Evolutionary conservation across 306 rosid genomes (phyloP).

Genomic region (Hylodesmum podocarpum): DNA sequence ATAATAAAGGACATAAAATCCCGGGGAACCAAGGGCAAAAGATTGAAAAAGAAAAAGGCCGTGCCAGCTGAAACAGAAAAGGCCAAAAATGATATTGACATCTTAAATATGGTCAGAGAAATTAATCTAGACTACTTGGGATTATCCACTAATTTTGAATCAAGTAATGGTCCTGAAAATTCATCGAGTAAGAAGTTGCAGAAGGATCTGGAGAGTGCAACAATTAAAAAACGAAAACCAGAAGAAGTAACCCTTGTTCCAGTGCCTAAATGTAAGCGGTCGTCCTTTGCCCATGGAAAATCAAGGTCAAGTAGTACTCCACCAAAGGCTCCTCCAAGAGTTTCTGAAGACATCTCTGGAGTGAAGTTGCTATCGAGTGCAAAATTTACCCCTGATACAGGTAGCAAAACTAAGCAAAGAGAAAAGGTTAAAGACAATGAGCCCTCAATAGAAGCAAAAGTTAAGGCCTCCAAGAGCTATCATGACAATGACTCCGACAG

Average conservation of each 20-base stretch:
- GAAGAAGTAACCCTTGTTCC: slow-evolving; percentile 52
- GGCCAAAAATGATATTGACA: slow-evolving; percentile 69
- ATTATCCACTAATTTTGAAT: slow-evolving; percentile 57
- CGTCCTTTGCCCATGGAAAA: slow-evolving; percentile 50
- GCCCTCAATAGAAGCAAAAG: slow-evolving; percentile 48
- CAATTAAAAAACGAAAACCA: slow-evolving; percentile 59
- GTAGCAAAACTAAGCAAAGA: slow-evolving; percentile 40
- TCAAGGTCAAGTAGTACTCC: slow-evolving; percentile 48
- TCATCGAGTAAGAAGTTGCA: slow-evolving; percentile 49
- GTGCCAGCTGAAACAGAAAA: slow-evolving; percentile 48
- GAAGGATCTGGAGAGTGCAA: slow-evolving; percentile 38
- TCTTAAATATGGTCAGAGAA: slow-evolving; percentile 88
- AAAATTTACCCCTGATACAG: slow-evolving; percentile 37
- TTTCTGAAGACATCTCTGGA: slow-evolving; percentile 40
- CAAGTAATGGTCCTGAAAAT: slow-evolving; percentile 78
- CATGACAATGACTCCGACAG: slow-evolving; percentile 46
- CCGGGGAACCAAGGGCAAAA: slow-evolving; percentile 63
- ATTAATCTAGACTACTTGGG: slow-evolving; percentile 76
- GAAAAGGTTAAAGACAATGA: slow-evolving; percentile 46
- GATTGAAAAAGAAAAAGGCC: slow-evolving; percentile 53
- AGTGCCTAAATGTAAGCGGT: slow-evolving; percentile 67
- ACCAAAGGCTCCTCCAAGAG: slow-evolving; percentile 47
- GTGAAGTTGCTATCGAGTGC: slow-evolving; percentile 37
- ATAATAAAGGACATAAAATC: slow-evolving; percentile 71
- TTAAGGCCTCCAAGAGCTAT: slow-evolving; percentile 45